Base-by-base conservation (phyloP, 2,329 filamentous ascomycete species). In the Aspergillus tubingensis region DNA sequence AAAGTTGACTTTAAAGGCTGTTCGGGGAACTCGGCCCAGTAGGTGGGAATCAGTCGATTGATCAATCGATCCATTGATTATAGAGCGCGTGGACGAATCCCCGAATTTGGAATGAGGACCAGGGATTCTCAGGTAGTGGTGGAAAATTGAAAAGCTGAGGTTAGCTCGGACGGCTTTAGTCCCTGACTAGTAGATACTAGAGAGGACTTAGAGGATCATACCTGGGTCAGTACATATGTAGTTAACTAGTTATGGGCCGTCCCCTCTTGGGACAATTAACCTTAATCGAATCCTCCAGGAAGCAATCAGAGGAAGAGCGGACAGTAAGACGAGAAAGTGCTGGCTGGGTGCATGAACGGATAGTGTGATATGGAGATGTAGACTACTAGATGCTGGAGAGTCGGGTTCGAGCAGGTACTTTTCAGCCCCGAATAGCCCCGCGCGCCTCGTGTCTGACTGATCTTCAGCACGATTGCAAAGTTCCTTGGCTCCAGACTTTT, bases 371-470 rank as follows among this genome's bases (percentile, higher is more conserved):
- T 36, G 32, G 32, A 11, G 32, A 36, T 44, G 41, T 21, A 44
- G 41, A 44, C 4, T 27, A 44, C 4, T 27, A 27, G 10, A 11
- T 44, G 11, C 32, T 21, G 41, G 25, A 27, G 25, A 21, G 41
- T 25, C 15, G 13, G 13, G 36, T 39, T 36, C 39, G 8, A 30
- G 23, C 39, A 19, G 19, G 25, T 43, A 27, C 39, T 54, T 13
- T 10, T 10, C n/a, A 55, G 39, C 43, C 53, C 53, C 39, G 30
- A 55, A 32, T 55, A 55, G 53, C 53, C 39, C 53, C 53, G 53
- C 53, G 53, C 53, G 53, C 53, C 53, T 55, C 53, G 53, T 55
- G 53, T 55, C 53, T 43, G 53, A 47, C 41, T 43, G 21, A 58
- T 44, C 56, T 32, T 47, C 55, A 38, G 21, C 51, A 39, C 36